Evolutionary conservation across 345 rosid genomes (phyloP).

Genomic region (Citrus reticulata): DNA sequence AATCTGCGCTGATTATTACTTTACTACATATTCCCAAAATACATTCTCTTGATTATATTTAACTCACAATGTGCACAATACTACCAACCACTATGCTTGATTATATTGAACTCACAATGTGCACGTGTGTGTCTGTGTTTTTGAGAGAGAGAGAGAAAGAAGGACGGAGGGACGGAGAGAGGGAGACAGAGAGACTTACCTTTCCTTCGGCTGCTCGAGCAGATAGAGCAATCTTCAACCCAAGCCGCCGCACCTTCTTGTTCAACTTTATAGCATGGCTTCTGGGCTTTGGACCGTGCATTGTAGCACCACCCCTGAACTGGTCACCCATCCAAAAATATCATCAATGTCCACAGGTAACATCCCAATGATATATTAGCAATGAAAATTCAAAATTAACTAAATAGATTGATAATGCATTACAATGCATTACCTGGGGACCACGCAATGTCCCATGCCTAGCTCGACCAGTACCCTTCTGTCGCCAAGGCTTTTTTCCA

Average conservation of each 20-base stretch:
- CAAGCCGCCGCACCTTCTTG: conserved; percentile 87
- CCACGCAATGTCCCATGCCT: conserved; percentile 87
- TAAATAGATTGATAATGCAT: conserved; percentile 7
- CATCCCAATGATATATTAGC: conserved; percentile 1
- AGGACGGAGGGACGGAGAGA: no score
- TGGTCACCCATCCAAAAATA: conserved; percentile 32
- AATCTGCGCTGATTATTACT: neutral
- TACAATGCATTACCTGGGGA: conserved; percentile 57
- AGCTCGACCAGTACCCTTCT: conserved; percentile 91
- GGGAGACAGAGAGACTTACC: conserved; percentile 36
- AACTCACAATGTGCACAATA: neutral
- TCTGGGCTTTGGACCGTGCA: conserved; percentile 95
- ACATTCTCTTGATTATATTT: neutral
- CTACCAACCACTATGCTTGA: neutral
- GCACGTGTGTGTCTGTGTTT: neutral
- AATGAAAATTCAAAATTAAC: neutral
- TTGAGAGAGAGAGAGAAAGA: neutral
- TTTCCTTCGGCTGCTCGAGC: conserved; percentile 97
- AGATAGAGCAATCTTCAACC: conserved; percentile 85
- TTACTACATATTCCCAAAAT: neutral
- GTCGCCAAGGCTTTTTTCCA: conserved; percentile 84
- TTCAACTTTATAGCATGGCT: conserved; percentile 90
- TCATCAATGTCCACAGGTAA: conserved; percentile 10
- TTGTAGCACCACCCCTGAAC: conserved; percentile 86
- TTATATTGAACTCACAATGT: neutral